Evolutionary conservation across 2,329 filamentous ascomycete genomes (phyloP).

Genomic region (Didymella sp.): DNA sequence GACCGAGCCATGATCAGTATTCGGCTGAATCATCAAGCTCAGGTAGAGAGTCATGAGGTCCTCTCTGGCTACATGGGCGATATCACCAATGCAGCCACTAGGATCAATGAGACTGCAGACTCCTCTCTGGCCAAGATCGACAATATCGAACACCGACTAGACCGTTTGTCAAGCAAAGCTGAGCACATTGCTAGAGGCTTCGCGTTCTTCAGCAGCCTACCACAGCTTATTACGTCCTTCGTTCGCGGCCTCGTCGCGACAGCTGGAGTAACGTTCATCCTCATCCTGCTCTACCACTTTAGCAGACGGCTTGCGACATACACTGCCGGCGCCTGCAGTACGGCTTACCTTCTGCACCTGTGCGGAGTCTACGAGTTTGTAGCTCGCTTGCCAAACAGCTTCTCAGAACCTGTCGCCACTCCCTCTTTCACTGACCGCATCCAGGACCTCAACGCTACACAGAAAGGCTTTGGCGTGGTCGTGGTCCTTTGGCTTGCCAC

Average conservation of each 20-base stretch:
- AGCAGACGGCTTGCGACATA: slow-evolving; percentile 27
- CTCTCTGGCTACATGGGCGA: slow-evolving; percentile 24
- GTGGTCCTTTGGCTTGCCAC: slow-evolving; percentile 28
- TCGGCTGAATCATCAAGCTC: slow-evolving; percentile 27
- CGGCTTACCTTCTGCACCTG: slow-evolving; percentile 25
- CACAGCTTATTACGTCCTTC: slow-evolving; percentile 19
- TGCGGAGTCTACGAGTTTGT: slow-evolving; percentile 27
- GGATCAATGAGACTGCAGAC: slow-evolving; percentile 22
- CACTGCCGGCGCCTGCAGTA: slow-evolving; percentile 26
- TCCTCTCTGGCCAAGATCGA: slow-evolving; percentile 25
- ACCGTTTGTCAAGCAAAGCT: slow-evolving; percentile 28
- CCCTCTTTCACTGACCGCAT: background rate
- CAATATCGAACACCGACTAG: slow-evolving; percentile 27
- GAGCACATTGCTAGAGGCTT: slow-evolving; percentile 33
- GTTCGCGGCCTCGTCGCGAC: slow-evolving; percentile 17
- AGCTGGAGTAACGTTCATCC: slow-evolving; percentile 18
- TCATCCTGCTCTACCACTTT: slow-evolving; percentile 25
- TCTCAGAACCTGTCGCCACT: background rate
- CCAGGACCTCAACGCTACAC: slow-evolving; percentile 18
- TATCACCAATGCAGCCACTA: slow-evolving; percentile 21
- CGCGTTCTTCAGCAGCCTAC: slow-evolving; percentile 31
- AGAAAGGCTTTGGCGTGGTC: slow-evolving; percentile 24
- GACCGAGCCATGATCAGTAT: slow-evolving; percentile 23
- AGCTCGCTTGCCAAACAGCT: background rate
- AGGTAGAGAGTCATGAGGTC: slow-evolving; percentile 25